phyloP scores from a whole-genome alignment of 345 rosid species.

The Citrus medica region DNA sequence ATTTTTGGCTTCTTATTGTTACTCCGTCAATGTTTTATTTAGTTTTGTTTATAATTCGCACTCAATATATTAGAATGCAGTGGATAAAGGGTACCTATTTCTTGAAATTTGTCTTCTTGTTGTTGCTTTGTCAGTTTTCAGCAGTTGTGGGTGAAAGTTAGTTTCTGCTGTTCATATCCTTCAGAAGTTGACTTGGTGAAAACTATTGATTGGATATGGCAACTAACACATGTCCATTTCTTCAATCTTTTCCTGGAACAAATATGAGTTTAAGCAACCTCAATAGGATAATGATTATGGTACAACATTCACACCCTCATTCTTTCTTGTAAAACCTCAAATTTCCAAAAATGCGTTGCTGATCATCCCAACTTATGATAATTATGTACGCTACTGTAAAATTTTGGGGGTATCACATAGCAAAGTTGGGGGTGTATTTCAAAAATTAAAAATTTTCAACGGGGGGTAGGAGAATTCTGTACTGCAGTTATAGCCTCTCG shows the following conservation, averaged over 20 bases:
- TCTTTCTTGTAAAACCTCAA: too few species aligned
- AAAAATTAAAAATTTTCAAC: too few species aligned
- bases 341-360: too few species aligned
- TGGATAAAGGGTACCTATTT: neutral
- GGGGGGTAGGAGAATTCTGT: too few species aligned
- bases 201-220: conserved; percentile 22
- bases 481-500: too few species aligned
- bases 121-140: conserved; percentile 38
- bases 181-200: conserved; percentile 28
- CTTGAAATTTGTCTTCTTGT: neutral
- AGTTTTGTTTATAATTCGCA: neutral
- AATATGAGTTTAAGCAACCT: neutral
- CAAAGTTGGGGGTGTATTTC: too few species aligned
- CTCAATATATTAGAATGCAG: neutral
- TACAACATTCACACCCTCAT: neutral
- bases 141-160: conserved; percentile 26
- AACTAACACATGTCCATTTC: conserved; percentile 18
- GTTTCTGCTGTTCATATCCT: conserved; percentile 21
- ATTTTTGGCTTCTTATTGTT: neutral
- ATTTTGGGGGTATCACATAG: too few species aligned
- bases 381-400: too few species aligned
- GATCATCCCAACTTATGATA: too few species aligned
- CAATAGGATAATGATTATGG: neutral
- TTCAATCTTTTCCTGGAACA: neutral
- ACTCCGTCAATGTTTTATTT: neutral